These are phyloP conservation scores for Inga laurina DNA, from an alignment of 306 rosid genomes.

Conservation along the genomic window DNA sequence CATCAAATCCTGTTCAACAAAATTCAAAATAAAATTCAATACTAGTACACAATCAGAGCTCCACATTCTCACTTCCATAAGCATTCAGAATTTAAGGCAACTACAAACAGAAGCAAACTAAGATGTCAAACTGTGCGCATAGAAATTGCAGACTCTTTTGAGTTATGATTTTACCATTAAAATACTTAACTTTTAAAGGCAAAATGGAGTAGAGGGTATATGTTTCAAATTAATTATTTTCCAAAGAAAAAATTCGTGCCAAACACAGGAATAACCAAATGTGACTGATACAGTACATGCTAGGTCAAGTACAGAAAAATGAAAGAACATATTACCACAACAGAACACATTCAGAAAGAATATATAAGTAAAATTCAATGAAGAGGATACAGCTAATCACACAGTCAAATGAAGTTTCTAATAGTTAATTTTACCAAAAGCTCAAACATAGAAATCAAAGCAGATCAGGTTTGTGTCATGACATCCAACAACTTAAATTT, in stretches of 20 bases:
- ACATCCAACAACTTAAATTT: neutral
- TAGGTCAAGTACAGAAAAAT: conserved; percentile 2
- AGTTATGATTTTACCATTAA: neutral
- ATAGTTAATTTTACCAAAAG: conserved; percentile 1
- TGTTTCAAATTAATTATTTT: neutral
- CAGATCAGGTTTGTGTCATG: neutral
- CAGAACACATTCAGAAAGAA: conserved; percentile 4
- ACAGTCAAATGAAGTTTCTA: conserved; percentile 8
- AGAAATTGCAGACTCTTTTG: neutral
- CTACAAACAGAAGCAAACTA: conserved; percentile 29
- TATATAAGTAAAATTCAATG: neutral
- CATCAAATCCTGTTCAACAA: too few species aligned
- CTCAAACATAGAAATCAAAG: conserved; percentile 2
- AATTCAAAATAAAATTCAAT: conserved; percentile 34
- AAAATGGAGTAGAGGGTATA: neutral
- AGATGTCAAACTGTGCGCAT: conserved; percentile 6
- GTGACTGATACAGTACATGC: conserved; percentile 2
- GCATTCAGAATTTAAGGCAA: conserved; percentile 33
- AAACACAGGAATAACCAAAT: conserved; percentile 4
- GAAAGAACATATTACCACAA: neutral
- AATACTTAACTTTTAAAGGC: too few species aligned
- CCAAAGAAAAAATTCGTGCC: neutral
- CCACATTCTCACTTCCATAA: conserved; percentile 24
- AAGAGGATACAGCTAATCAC: neutral
- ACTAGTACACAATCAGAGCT: conserved; percentile 23